Evolutionary conservation across 352 stramenopile species (phyloP).

Genomic region (Phytopythium boreale): DNA sequence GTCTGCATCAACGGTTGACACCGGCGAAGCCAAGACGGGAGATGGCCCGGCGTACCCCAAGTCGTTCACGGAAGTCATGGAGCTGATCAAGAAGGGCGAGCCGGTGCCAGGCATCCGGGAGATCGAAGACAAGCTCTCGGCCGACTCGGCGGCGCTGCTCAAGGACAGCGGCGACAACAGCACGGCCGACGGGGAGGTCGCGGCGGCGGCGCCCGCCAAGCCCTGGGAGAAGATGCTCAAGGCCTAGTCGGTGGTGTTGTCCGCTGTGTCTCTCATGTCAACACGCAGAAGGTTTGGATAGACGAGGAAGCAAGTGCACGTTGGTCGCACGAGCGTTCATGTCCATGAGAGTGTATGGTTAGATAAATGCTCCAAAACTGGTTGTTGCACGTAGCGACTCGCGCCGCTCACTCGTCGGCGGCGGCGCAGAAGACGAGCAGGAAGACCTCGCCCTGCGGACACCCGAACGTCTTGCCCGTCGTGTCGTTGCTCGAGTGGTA

Average conservation of each 20-base stretch:
- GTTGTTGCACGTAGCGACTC: background rate
- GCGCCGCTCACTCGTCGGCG: background rate
- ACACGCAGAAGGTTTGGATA: background rate
- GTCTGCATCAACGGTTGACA: background rate
- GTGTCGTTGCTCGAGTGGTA: conserved; percentile 12
- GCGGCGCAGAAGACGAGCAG: conserved; percentile 6
- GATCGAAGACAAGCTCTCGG: conserved; percentile 70
- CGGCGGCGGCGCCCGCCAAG: conserved; percentile 17
- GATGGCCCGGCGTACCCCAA: conserved; percentile 51
- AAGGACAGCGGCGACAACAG: conserved; percentile 8
- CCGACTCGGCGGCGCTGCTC: conserved; percentile 40
- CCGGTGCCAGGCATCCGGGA: conserved; percentile 68
- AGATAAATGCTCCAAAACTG: background rate
- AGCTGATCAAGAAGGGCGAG: conserved; percentile 71
- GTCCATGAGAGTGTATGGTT: background rate
- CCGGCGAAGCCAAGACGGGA: conserved; percentile 19
- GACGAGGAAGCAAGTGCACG: background rate
- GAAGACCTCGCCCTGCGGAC: conserved; percentile 6
- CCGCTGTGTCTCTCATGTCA: too few relatives aligned
- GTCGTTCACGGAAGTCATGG: conserved; percentile 75
- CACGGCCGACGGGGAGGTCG: background rate
- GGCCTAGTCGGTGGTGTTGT: conserved; percentile 7
- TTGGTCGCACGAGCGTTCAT: too few relatives aligned
- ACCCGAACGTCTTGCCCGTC: conserved; percentile 8
- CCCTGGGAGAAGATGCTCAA: conserved; percentile 43